Percentiles rank a stretch among this genome's conserved stretches.
Evolutionary conservation across 495 filamentous ascomycete species (phyloP).

Genomic region (Cenococcum geophilum): DNA sequence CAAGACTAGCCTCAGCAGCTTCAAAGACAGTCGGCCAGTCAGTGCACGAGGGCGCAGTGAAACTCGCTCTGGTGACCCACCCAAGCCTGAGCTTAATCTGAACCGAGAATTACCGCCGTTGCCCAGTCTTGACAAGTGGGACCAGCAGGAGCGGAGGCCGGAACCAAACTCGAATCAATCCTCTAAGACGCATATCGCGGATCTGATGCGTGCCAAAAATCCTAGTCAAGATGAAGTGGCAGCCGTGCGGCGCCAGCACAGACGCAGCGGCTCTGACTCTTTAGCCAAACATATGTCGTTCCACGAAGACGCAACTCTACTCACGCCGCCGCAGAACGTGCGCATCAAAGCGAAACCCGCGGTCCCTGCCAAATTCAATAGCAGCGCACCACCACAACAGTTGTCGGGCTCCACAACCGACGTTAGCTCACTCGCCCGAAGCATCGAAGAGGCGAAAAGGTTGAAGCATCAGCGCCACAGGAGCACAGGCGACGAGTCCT

Average conservation of each 20-base stretch:
- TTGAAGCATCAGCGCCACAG: background rate
- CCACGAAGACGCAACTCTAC: background rate
- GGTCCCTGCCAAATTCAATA: background rate
- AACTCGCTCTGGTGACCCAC: conserved; percentile 16
- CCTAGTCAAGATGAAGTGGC: conserved; percentile 24
- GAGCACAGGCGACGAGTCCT: conserved; percentile 7
- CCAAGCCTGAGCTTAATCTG: conserved; percentile 34
- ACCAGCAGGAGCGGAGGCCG: conserved; percentile 16
- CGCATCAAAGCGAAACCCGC: background rate
- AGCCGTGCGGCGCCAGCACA: conserved; percentile 22
- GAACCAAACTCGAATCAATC: conserved; percentile 12
- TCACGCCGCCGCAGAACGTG: conserved; percentile 1
- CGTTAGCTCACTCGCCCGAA: background rate
- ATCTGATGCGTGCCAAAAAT: conserved; percentile 29
- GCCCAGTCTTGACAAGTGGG: conserved; percentile 39
- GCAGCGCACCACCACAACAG: background rate
- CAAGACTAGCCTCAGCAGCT: conserved; percentile 27
- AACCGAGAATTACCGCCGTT: conserved; percentile 42
- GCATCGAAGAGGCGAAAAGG: background rate
- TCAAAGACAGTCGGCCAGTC: conserved; percentile 20
- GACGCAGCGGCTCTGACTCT: conserved; percentile 28
- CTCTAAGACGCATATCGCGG: conserved; percentile 29
- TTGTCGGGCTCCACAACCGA: background rate
- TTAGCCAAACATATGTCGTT: conserved; percentile 14
- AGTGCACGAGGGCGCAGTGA: conserved; percentile 23